Percentiles rank a stretch among this genome's conserved stretches.
These are phyloP conservation scores for Grifola frondosa DNA, from an alignment of 1,284 basidiomycete species.

Conservation along the genomic window DNA sequence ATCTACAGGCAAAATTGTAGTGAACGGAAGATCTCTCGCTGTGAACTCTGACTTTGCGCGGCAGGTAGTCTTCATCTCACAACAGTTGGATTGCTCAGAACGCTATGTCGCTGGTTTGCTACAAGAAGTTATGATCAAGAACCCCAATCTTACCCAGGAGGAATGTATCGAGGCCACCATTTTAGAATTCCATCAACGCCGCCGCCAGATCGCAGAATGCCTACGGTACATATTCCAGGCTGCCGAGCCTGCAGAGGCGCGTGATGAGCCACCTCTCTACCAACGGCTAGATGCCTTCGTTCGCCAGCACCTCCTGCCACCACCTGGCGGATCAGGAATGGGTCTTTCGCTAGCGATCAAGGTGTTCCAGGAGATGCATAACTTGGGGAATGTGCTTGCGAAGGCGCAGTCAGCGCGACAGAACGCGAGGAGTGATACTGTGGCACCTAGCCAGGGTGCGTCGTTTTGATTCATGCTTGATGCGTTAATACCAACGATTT, in stretches of 20 bases:
- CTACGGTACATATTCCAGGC: slow-evolving; percentile 54
- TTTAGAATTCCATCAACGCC: slow-evolving; percentile 63
- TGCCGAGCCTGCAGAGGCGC: slow-evolving; percentile 38
- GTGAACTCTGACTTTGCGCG: slow-evolving; percentile 74
- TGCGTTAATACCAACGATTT: neutral
- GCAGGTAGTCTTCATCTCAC: slow-evolving; percentile 72
- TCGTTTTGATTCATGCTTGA: neutral
- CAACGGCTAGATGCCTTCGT: slow-evolving; percentile 54
- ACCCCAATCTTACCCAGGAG: slow-evolving; percentile 60
- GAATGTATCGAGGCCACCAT: slow-evolving; percentile 63
- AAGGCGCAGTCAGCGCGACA: slow-evolving; percentile 58
- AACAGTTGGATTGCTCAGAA: slow-evolving; percentile 77
- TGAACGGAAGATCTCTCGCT: slow-evolving; percentile 59
- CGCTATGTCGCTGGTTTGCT: slow-evolving; percentile 71
- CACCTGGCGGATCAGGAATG: slow-evolving; percentile 29
- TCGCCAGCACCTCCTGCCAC: slow-evolving; percentile 48
- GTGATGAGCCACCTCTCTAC: slow-evolving; percentile 44
- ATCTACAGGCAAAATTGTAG: slow-evolving; percentile 54
- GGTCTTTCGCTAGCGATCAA: slow-evolving; percentile 46
- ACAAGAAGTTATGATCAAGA: slow-evolving; percentile 57
- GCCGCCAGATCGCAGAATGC: slow-evolving; percentile 67
- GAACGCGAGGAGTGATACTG: slow-evolving; percentile 62
- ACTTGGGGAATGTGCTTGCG: slow-evolving; percentile 48
- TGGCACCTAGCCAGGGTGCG: slow-evolving; percentile 54
- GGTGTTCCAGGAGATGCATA: slow-evolving; percentile 65